Evolutionary conservation across 139 green algal species (phyloP), one percentile per base, ranked within the genome.

Genomic region (Chlamydomonas eustigma): DNA sequence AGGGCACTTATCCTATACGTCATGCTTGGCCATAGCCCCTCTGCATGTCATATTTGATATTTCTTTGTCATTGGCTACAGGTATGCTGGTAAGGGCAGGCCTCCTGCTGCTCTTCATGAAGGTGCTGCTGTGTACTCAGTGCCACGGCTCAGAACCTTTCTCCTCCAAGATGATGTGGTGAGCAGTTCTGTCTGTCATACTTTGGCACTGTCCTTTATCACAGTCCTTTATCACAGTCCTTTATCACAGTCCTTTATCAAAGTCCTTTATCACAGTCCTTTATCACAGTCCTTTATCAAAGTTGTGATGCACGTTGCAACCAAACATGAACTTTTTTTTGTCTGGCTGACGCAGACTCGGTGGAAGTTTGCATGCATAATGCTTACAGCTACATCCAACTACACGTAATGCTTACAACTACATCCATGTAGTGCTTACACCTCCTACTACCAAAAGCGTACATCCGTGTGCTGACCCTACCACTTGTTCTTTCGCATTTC

Each of bases 81-180:
- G 79, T 24, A 24, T 1, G 50, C 37, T n/a, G 2, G 36, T 4
- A 3, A 25, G 36, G 6, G 31, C 6, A 0, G 2, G 3, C 35
- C 34, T 24, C 50, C 34, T 51, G 39, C 6, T n/a, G 33, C 28
- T 39, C 37, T 35, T 30, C 4, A 32, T 24, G 34, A 32, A 68
- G 71, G 52, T 39, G 58, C 63, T 18, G 28, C 34, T 3, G 8
- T 71, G 24, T 38, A 37, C 50, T 39, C 24, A n/a, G 8, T 38
- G 33, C 51, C 32, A 4, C 50, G 63, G 28, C 58, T 64, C 2
- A 32, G 34, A 2, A 64, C 37, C 3, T 73, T 73, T 63, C 71
- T 71, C 12, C 51, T 78, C 37, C 58, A 18, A 25, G 28, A 73
- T 6, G 50, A 71, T 3, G 4, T 74, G 63, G 63, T 37, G 32